Conservation (phyloP, 345 rosid genomes). For the Eutrema heterophyllum region DNA sequence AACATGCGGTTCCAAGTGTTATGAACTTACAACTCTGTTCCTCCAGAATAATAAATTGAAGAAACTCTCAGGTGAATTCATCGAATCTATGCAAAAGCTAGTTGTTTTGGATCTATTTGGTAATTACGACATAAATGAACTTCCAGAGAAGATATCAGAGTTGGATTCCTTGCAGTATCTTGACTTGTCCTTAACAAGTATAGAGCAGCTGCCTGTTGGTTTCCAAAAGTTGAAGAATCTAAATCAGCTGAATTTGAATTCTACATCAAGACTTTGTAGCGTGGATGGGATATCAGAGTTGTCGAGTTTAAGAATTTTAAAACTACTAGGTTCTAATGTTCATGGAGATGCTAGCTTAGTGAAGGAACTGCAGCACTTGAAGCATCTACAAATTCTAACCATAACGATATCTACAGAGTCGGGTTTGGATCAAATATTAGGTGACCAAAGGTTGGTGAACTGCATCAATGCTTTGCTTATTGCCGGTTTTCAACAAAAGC, state of each 20-base stretch:
- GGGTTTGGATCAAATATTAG: not conserved
- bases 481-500: not conserved
- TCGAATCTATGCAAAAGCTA: too few species aligned
- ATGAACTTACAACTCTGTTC: too few species aligned
- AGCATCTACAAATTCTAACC: not conserved
- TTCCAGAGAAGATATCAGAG: constrained; percentile 12
- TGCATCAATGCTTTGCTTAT: not conserved
- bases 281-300: not conserved
- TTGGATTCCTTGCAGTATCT: constrained; percentile 11
- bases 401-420: not conserved
- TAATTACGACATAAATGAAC: not conserved
- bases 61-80: too few species aligned
- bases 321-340: not conserved
- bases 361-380: not conserved
- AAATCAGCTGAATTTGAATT: not conserved
- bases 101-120: constrained; percentile 28
- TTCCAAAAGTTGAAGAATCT: constrained; percentile 4
- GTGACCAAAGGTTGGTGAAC: not conserved
- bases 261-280: not conserved
- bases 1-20: too few species aligned
- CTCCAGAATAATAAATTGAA: too few species aligned
- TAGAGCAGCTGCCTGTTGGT: not conserved
- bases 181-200: not conserved
- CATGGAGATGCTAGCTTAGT: not conserved
- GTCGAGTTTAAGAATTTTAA: not conserved